These are phyloP conservation scores for Leishmania tropica DNA, from an alignment of 208 protist species.

Conservation along the genomic window DNA sequence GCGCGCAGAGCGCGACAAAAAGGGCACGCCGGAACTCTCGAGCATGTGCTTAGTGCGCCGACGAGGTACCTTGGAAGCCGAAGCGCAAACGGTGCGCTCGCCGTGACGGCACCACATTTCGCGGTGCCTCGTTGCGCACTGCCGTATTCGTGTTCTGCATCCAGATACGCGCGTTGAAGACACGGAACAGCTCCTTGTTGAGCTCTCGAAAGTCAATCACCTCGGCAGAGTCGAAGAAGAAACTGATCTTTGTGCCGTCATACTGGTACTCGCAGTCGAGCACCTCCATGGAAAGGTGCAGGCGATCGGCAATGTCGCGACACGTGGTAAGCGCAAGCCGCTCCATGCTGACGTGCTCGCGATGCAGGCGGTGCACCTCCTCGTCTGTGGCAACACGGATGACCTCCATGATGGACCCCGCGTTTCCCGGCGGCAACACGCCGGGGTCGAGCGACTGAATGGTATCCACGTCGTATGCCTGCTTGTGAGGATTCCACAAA, in stretches of 20 bases:
- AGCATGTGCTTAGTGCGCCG: neutral
- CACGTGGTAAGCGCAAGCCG: slow-evolving; percentile 70
- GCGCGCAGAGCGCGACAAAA: neutral
- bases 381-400: slow-evolving; percentile 66
- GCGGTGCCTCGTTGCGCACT: slow-evolving; percentile 51
- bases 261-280: slow-evolving; percentile 91
- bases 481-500: slow-evolving; percentile 39
- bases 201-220: slow-evolving; percentile 81
- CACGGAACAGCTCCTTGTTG: slow-evolving; percentile 77
- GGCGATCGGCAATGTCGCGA: slow-evolving; percentile 45
- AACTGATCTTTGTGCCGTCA: slow-evolving; percentile 90
- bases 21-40: neutral
- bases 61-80: neutral
- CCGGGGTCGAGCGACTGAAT: slow-evolving; percentile 20
- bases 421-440: slow-evolving; percentile 30
- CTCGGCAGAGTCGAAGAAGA: slow-evolving; percentile 76
- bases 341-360: slow-evolving; percentile 68
- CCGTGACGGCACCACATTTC: slow-evolving; percentile 26
- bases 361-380: slow-evolving; percentile 63
- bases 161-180: slow-evolving; percentile 90
- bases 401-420: slow-evolving; percentile 40
- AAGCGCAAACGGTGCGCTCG: neutral
- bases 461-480: slow-evolving; percentile 16
- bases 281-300: slow-evolving; percentile 73
- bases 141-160: slow-evolving; percentile 82